Percentiles rank a stretch among this genome's conserved stretches.
These are phyloP conservation scores for Fraxinus excelsior DNA, from an alignment of 257 asterid species.

Conservation along the genomic window DNA sequence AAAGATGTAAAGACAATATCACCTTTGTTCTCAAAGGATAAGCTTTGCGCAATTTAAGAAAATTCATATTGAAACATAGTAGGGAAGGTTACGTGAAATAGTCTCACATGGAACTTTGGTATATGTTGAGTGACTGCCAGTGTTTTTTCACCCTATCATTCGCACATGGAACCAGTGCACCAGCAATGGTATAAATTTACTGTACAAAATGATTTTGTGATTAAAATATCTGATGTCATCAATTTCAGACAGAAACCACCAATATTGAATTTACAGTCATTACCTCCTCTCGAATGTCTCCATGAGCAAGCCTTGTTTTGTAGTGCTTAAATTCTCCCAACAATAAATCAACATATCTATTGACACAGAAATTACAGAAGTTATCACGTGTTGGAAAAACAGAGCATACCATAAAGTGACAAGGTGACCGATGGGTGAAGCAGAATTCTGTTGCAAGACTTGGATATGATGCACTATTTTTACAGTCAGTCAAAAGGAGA, in stretches of 20 bases:
- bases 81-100: not conserved
- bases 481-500: not conserved
- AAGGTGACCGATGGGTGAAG: not conserved
- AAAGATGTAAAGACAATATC: not conserved
- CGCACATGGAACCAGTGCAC: not conserved
- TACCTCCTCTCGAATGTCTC: slow-evolving; percentile 89
- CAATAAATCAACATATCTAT: slow-evolving; percentile 92
- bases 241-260: slow-evolving; percentile 8
- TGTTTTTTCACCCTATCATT: not conserved
- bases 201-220: not conserved
- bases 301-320: slow-evolving; percentile 92
- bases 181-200: not conserved
- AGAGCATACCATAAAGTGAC: slow-evolving; percentile 3
- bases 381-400: slow-evolving; percentile 9
- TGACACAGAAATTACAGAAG: slow-evolving; percentile 26
- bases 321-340: slow-evolving; percentile 98
- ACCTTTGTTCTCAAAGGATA: not conserved
- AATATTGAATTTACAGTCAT: slow-evolving; percentile 11
- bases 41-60: not conserved
- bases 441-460: not conserved
- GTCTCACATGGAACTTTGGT: not conserved
- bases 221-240: slow-evolving; percentile 15
- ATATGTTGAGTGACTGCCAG: not conserved
- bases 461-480: not conserved
- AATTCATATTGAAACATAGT: not conserved